Conservation (phyloP, 495 filamentous ascomycete genomes). For the Acidiella bohemica region DNA sequence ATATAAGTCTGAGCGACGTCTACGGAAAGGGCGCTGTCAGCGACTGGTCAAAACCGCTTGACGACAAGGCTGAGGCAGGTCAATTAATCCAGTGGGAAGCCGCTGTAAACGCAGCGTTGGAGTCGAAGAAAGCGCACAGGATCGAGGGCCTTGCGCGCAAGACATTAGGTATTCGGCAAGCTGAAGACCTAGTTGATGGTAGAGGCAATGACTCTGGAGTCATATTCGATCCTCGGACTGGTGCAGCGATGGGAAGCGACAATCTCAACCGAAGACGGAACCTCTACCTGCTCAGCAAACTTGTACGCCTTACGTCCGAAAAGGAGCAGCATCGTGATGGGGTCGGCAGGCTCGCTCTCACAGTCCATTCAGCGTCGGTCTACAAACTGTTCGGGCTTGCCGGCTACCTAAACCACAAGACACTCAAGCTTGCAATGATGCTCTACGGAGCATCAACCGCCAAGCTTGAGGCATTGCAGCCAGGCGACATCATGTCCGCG, state of each 20-base stretch:
- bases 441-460: too few species aligned
- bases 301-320: neutral
- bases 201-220: too few species aligned
- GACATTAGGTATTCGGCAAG: too few species aligned
- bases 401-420: slow-evolving; percentile 24
- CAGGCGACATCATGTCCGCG: slow-evolving; percentile 26
- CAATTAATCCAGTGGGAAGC: too few species aligned
- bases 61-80: too few species aligned
- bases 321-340: neutral
- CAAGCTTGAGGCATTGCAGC: too few species aligned
- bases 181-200: too few species aligned
- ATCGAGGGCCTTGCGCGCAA: neutral
- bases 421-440: neutral
- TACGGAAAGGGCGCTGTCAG: slow-evolving; percentile 21
- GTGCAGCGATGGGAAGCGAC: too few species aligned
- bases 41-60: too few species aligned
- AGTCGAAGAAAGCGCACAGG: neutral
- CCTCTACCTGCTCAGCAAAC: slow-evolving; percentile 4
- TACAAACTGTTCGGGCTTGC: slow-evolving; percentile 24
- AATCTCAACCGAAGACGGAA: neutral
- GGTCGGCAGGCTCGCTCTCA: neutral
- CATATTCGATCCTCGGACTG: too few species aligned
- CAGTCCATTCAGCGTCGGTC: neutral
- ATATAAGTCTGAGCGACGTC: slow-evolving; percentile 23
- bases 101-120: slow-evolving; percentile 35